Conservation (phyloP, 345 rosid species). For the Salix koriyanagi region DNA sequence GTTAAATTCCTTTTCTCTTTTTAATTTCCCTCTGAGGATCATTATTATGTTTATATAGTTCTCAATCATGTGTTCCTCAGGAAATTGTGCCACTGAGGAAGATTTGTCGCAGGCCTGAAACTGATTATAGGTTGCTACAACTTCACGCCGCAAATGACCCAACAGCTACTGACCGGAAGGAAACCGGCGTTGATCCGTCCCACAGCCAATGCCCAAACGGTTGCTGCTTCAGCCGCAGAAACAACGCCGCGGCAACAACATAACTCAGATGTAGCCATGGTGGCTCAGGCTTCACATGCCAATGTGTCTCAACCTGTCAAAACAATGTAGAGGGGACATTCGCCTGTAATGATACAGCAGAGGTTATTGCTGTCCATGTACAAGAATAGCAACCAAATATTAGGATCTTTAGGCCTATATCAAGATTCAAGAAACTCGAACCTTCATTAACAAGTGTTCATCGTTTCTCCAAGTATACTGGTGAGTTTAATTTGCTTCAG, state of each 20-base stretch:
- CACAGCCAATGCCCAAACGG: conserved; percentile 13
- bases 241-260: conserved; percentile 35
- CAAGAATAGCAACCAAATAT: not conserved
- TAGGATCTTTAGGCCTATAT: not conserved
- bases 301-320: conserved; percentile 15
- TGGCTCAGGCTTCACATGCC: conserved; percentile 5
- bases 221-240: conserved; percentile 21
- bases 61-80: conserved; percentile 35
- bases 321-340: not conserved
- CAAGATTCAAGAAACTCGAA: not conserved
- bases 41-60: not conserved
- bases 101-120: conserved; percentile 94
- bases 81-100: conserved; percentile 96
- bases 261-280: not conserved
- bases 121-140: conserved; percentile 96
- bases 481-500: no score
- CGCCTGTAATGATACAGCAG: not conserved
- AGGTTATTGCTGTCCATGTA: not conserved
- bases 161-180: conserved; percentile 33
- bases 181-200: conserved; percentile 26
- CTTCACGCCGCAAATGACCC: conserved; percentile 63
- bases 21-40: not conserved
- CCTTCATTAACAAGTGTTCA: not conserved
- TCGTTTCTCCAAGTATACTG: not conserved
- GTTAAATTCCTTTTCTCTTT: not conserved